These are phyloP conservation scores for Tulasnella sp. DNA, from an alignment of 768 basidiomycete species.

Conservation along the genomic window DNA sequence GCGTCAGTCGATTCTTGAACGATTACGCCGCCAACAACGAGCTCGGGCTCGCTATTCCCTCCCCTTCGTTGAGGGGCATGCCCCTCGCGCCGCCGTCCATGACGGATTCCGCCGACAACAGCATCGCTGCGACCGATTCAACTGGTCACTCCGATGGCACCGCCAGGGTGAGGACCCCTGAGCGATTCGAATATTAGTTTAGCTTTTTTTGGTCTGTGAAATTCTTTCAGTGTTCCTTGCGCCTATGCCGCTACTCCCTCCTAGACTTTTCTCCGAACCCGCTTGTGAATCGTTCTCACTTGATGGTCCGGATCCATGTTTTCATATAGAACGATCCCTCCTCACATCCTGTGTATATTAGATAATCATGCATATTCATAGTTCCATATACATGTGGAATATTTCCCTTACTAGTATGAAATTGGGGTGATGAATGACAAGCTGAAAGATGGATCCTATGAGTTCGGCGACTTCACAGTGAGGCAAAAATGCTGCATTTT, in stretches of 20 bases:
- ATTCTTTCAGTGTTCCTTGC: neutral
- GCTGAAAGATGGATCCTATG: too few species aligned
- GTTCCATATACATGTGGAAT: neutral
- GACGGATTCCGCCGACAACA: neutral
- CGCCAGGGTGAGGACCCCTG: neutral
- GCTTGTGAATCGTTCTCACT: neutral
- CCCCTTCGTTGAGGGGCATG: neutral
- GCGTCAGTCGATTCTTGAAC: slow-evolving; percentile 12
- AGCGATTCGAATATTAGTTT: neutral
- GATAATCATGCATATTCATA: neutral
- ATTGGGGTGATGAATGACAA: too few species aligned
- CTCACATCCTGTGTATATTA: neutral
- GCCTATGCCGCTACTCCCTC: neutral
- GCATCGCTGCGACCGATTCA: neutral
- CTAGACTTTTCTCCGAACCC: neutral
- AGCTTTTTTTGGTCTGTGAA: neutral
- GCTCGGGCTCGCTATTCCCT: neutral
- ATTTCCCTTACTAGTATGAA: neutral
- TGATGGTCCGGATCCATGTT: too few species aligned
- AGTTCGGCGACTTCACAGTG: neutral
- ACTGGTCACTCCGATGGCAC: neutral
- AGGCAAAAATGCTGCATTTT: neutral
- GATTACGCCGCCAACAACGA: slow-evolving; percentile 4
- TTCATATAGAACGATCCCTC: neutral
- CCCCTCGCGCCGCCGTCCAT: neutral